phyloP scores from a whole-genome alignment of 2,329 filamentous ascomycete genomes.

The Penicillium crustosum region DNA sequence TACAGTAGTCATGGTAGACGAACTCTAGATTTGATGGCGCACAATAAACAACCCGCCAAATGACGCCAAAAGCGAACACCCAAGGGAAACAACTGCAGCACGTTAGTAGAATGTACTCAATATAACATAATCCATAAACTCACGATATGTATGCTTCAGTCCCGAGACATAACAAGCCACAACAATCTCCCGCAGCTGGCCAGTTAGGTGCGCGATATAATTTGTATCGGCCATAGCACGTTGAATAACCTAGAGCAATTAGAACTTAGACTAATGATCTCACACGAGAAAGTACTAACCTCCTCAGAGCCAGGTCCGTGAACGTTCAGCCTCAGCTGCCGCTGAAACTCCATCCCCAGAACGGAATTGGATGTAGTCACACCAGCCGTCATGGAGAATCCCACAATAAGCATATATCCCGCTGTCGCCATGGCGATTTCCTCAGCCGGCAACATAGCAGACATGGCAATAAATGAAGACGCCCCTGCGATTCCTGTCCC shows the following conservation, averaged over 20 bases:
- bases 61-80: constrained; percentile 20
- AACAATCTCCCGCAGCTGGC: constrained; percentile 28
- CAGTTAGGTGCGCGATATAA: constrained; percentile 38
- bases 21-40: constrained; percentile 18
- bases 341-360: constrained; percentile 37
- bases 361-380: constrained; percentile 42
- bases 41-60: constrained; percentile 21
- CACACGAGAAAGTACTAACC: constrained; percentile 5
- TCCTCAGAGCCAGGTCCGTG: constrained; percentile 26
- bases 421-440: constrained; percentile 54
- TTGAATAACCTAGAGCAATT: constrained; percentile 41
- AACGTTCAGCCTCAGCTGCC: constrained; percentile 34
- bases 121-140: not conserved
- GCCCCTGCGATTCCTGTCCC: constrained; percentile 51
- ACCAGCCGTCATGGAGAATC: constrained; percentile 45
- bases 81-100: constrained; percentile 16
- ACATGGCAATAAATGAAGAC: constrained; percentile 52
- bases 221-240: constrained; percentile 42
- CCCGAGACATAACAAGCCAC: constrained; percentile 30
- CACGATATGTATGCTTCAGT: constrained; percentile 32
- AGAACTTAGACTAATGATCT: not conserved
- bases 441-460: constrained; percentile 45
- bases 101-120: not conserved
- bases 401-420: constrained; percentile 49
- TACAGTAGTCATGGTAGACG: no score